Conservation (phyloP, 768 basidiomycete species). For the Coprinopsis sp. region DNA sequence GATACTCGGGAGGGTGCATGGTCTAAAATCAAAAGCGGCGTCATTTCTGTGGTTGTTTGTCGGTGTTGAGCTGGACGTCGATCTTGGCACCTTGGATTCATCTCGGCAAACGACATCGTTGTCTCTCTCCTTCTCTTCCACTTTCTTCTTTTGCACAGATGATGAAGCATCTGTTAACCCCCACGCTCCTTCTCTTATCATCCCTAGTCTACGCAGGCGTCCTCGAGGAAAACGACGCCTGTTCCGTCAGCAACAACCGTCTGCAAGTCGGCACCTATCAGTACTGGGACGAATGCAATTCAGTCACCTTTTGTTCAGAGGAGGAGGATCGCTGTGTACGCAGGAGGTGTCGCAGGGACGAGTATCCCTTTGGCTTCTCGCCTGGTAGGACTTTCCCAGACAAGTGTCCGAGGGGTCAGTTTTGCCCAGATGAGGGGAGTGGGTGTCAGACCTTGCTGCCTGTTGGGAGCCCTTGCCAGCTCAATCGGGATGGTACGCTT, state of each 20-base stretch:
- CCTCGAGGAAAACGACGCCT: slow-evolving; percentile 40
- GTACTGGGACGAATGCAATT: slow-evolving; percentile 75
- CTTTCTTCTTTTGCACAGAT: slow-evolving; percentile 12
- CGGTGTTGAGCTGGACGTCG: neutral
- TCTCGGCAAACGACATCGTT: neutral
- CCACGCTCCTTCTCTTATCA: slow-evolving; percentile 54
- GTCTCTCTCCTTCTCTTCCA: slow-evolving; percentile 1
- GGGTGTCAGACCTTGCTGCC: slow-evolving; percentile 55
- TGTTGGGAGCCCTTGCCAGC: slow-evolving; percentile 70
- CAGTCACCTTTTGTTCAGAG: slow-evolving; percentile 58
- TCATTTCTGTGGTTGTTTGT: neutral
- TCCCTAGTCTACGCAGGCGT: slow-evolving; percentile 41
- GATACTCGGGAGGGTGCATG: too few relatives aligned
- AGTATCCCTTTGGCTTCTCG: slow-evolving; percentile 69
- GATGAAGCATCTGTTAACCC: slow-evolving; percentile 25
- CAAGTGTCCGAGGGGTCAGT: slow-evolving; percentile 56
- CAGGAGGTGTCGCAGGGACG: slow-evolving; percentile 71
- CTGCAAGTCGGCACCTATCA: slow-evolving; percentile 76
- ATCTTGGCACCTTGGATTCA: neutral
- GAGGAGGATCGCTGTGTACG: slow-evolving; percentile 48
- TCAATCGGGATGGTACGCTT: slow-evolving; percentile 76
- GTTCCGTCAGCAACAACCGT: slow-evolving; percentile 54
- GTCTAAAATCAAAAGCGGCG: too few relatives aligned
- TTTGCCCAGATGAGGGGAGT: slow-evolving; percentile 84
- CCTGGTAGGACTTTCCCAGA: slow-evolving; percentile 45